Conservation (phyloP, 768 basidiomycete species). For the Tricholoma bakamatsutake region DNA sequence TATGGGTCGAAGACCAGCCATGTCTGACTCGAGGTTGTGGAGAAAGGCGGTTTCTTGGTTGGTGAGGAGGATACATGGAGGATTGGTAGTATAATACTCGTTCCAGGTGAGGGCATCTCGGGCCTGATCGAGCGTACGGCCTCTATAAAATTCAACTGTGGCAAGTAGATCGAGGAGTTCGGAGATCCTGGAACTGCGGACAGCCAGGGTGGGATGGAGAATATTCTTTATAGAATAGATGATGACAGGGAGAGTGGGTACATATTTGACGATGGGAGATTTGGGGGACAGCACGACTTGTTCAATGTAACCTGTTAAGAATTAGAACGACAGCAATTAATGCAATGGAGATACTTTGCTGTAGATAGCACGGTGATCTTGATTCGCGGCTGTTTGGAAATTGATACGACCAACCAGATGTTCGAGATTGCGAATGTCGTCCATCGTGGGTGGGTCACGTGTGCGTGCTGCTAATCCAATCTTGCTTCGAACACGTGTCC, state of each 20-base stretch:
- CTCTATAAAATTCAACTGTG: conserved; percentile 32
- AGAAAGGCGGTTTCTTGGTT: conserved; percentile 18
- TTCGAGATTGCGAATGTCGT: conserved; percentile 10
- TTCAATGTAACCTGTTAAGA: conserved; percentile 15
- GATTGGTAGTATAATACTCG: conserved; percentile 19
- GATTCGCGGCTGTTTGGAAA: neutral
- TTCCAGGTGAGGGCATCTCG: conserved; percentile 22
- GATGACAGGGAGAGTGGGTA: conserved; percentile 25
- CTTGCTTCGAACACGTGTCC: too few species aligned
- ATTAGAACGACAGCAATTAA: neutral
- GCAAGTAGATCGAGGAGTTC: conserved; percentile 31
- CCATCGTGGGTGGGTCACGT: too few species aligned
- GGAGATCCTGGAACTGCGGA: conserved; percentile 22
- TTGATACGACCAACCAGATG: conserved; percentile 12
- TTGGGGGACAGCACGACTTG: conserved; percentile 18
- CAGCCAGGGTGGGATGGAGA: conserved; percentile 18
- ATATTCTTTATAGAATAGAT: conserved; percentile 27
- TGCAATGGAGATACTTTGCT: neutral
- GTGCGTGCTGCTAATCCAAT: too few species aligned
- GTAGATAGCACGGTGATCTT: conserved; percentile 15
- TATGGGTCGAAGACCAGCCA: conserved; percentile 20
- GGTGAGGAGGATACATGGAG: conserved; percentile 8
- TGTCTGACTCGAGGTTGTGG: conserved; percentile 9
- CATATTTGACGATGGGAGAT: conserved; percentile 15
- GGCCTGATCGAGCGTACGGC: conserved; percentile 20